These are phyloP conservation scores for Phaeophleospora eucalypticola DNA, from an alignment of 2,329 filamentous ascomycete species.

Conservation along the genomic window DNA sequence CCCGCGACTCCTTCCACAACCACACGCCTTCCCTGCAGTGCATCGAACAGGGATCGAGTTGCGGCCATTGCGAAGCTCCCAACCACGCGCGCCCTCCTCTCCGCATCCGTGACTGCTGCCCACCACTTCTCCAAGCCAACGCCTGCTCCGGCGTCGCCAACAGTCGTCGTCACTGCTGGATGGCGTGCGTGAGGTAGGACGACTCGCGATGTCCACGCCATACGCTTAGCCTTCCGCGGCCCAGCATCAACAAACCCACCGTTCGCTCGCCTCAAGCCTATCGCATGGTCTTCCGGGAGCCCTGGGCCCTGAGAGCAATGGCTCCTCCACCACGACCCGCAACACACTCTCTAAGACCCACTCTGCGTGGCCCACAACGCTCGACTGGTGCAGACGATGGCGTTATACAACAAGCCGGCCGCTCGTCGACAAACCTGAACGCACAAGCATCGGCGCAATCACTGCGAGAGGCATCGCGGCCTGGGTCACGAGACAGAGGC, in stretches of 20 bases:
- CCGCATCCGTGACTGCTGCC: neutral
- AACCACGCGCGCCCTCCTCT: neutral
- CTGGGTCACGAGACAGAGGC: conserved; percentile 12
- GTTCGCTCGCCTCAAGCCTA: conserved; percentile 5
- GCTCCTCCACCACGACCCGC: conserved; percentile 13
- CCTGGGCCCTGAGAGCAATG: conserved; percentile 17
- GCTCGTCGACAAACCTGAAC: conserved; percentile 29
- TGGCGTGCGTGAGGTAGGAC: neutral
- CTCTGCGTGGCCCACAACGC: conserved; percentile 18
- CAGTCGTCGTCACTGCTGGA: neutral
- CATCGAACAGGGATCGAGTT: neutral
- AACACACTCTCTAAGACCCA: conserved; percentile 18
- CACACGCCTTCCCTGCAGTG: neutral
- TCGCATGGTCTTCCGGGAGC: conserved; percentile 20
- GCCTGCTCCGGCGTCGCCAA: conserved; percentile 1
- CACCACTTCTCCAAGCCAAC: neutral
- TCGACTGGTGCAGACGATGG: conserved; percentile 23
- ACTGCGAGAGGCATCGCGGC: conserved; percentile 28
- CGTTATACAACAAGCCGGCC: conserved; percentile 32
- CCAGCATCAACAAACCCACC: neutral
- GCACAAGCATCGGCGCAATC: conserved; percentile 34
- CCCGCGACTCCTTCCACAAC: neutral
- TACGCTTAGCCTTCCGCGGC: neutral
- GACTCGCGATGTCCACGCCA: neutral
- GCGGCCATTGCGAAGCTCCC: no score